Conservation (phyloP, 495 filamentous ascomycete species). For the Neurospora africana region DNA sequence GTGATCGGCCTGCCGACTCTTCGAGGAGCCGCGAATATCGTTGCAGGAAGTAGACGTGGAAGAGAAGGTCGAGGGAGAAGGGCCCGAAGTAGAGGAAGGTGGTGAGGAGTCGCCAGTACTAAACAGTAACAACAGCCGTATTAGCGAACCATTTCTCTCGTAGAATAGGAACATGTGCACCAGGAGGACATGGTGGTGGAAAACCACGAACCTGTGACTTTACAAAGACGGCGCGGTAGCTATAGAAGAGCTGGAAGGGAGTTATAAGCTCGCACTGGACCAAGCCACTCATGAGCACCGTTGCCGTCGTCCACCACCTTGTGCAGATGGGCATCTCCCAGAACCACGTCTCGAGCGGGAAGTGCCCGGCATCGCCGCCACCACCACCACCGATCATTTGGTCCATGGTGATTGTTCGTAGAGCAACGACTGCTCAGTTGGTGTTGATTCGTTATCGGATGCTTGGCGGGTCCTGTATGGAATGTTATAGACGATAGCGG, state of each 20-base stretch:
- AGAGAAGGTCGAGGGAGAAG: slow-evolving; percentile 85
- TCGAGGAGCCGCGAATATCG: slow-evolving; percentile 93
- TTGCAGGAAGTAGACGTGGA: slow-evolving; percentile 98
- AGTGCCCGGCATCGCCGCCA: slow-evolving; percentile 50
- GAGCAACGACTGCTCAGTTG: not conserved
- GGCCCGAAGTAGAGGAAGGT: slow-evolving; percentile 97
- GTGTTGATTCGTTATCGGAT: not conserved
- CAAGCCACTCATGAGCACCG: slow-evolving; percentile 75
- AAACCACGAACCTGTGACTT: slow-evolving; percentile 63
- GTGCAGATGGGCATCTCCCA: slow-evolving; percentile 96
- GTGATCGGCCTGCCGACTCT: slow-evolving; percentile 79
- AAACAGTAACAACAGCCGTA: not conserved
- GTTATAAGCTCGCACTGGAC: slow-evolving; percentile 88
- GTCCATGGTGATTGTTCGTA: slow-evolving; percentile 42
- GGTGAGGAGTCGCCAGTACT: slow-evolving; percentile 94
- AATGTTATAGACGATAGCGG: not conserved
- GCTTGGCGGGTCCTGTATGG: not conserved
- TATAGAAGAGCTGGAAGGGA: slow-evolving; percentile 94
- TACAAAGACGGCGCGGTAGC: slow-evolving; percentile 78
- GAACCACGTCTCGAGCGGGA: slow-evolving; percentile 93
- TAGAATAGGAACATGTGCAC: not conserved
- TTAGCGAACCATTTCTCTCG: not conserved
- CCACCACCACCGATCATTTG: slow-evolving; percentile 38
- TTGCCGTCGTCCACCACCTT: slow-evolving; percentile 90
- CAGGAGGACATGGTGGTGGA: not conserved